Conservation (phyloP, 331 rosid species). For the Acacia concinna region DNA sequence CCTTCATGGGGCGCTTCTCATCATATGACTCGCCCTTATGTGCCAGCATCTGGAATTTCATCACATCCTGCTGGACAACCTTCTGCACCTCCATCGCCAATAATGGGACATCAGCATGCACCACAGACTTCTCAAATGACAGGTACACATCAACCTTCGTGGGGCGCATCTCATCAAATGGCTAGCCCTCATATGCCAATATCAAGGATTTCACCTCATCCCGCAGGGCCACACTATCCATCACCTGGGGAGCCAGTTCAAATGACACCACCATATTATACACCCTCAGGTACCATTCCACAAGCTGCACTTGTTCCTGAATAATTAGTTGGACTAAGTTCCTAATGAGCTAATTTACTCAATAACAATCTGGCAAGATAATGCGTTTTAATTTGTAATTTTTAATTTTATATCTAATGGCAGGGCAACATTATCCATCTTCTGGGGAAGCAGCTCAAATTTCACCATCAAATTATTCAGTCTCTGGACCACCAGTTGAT, state of each 20-base stretch:
- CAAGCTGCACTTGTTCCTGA: neutral
- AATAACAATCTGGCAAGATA: neutral
- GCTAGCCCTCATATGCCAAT: slow-evolving; percentile 39
- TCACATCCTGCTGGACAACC: slow-evolving; percentile 36
- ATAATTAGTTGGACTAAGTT: neutral
- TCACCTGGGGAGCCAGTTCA: slow-evolving; percentile 25
- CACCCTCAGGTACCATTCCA: slow-evolving; percentile 29
- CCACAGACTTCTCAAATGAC: slow-evolving; percentile 45
- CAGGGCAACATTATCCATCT: slow-evolving; percentile 30
- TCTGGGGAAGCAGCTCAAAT: slow-evolving; percentile 34
- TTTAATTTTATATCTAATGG: neutral
- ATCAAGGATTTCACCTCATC: slow-evolving; percentile 33
- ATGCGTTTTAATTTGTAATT: neutral
- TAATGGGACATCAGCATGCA: slow-evolving; percentile 17
- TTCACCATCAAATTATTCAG: slow-evolving; percentile 17
- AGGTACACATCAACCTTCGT: slow-evolving; percentile 40
- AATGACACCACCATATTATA: slow-evolving; percentile 25
- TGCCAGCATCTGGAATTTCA: slow-evolving; percentile 22
- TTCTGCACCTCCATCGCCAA: slow-evolving; percentile 26
- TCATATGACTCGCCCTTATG: slow-evolving; percentile 21
- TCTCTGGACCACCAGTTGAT: slow-evolving; percentile 42
- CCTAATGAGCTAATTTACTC: neutral
- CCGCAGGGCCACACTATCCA: slow-evolving; percentile 27
- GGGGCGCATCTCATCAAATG: slow-evolving; percentile 46
- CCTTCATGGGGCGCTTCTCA: slow-evolving; percentile 31